A percentile compares a stretch with the other conserved stretches of the same genome.
Conservation (phyloP, 108 stramenopile species). For the Bacterosira constricta region DNA sequence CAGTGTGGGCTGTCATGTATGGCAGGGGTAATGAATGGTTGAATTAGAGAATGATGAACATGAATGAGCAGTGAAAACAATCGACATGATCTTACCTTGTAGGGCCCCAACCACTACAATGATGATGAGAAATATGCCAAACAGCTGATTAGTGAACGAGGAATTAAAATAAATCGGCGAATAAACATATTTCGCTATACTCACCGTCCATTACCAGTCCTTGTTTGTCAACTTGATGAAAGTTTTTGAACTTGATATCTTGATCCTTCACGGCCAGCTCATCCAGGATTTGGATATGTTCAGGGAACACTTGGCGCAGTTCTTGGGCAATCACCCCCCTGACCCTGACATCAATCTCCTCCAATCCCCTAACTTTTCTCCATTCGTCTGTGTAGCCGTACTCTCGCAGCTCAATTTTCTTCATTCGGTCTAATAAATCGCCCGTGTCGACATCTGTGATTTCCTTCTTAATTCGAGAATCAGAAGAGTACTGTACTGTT, state of each 20-base stretch:
- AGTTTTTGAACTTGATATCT: slow-evolving; percentile 52
- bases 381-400: slow-evolving; percentile 81
- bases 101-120: slow-evolving; percentile 52
- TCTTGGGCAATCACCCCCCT: slow-evolving; percentile 86
- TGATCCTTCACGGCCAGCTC: slow-evolving; percentile 58
- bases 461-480: slow-evolving; percentile 70
- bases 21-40: too few species aligned
- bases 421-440: slow-evolving; percentile 69
- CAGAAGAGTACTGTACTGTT: slow-evolving; percentile 60
- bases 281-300: slow-evolving; percentile 64
- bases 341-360: slow-evolving; percentile 41
- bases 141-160: not conserved
- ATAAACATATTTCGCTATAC: not conserved
- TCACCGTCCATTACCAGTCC: slow-evolving; percentile 53
- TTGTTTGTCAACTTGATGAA: slow-evolving; percentile 69
- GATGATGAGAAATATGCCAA: not conserved
- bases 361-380: slow-evolving; percentile 47
- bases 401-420: slow-evolving; percentile 55
- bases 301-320: slow-evolving; percentile 72
- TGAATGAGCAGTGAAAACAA: too few species aligned
- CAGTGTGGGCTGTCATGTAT: slow-evolving; percentile 45
- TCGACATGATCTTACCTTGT: too few species aligned
- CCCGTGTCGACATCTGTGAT: slow-evolving; percentile 60
- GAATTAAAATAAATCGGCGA: not conserved
- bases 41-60: too few species aligned